Base-by-base conservation (phyloP, 1,284 basidiomycete genomes). In the Tilletia walkeri region DNA sequence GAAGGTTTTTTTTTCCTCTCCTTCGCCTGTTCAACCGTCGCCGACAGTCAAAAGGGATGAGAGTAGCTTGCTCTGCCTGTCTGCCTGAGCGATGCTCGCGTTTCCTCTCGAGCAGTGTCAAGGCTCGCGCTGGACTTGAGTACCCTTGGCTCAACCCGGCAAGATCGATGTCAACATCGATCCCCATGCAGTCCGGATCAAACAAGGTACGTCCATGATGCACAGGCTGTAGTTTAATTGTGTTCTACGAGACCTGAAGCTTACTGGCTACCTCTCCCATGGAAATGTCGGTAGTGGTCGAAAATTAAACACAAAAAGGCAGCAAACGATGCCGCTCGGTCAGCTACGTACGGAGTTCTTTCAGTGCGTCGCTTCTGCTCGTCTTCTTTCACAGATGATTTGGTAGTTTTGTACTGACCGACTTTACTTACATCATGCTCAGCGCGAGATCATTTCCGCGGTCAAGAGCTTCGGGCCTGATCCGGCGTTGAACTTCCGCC, bases 301-400 rank as follows among this genome's bases (percentile, higher is more conserved):
- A 75, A 75, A 65, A 75, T 75, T 47, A 66, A 65, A 38, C 73
- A 75, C 66, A 75, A 75, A 61, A 75, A 75, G 61, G 38, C 39
- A n/a, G 71, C 71, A 16, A 69, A 73, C 47, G 73, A 75, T 49
- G 56, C 72, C 3, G 67, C 67, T 24, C 65, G 69, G 30, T 41
- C 48, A 24, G 59, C 38, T 10, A 20, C 49, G 12, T 75, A 70
- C 54, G 66, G 69, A 24, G 39, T 74, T n/a, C 59, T 73, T 30
- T 69, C 73, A 20, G 34, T 65, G 3, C 54, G 72, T 56, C 69
- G 24, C 14, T 4, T 20, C 34, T 56, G n/a, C 54, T 53, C 18
- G 50, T 14, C 65, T 56, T 18, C 18, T 9, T 56, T 9, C 18
- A 18, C 20, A 7, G 7, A 20, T 20, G 9, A 9, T 18, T 12